phyloP scores from a whole-genome alignment of 2,329 filamentous ascomycete genomes.

The Rhinocladiella mackenziei region DNA sequence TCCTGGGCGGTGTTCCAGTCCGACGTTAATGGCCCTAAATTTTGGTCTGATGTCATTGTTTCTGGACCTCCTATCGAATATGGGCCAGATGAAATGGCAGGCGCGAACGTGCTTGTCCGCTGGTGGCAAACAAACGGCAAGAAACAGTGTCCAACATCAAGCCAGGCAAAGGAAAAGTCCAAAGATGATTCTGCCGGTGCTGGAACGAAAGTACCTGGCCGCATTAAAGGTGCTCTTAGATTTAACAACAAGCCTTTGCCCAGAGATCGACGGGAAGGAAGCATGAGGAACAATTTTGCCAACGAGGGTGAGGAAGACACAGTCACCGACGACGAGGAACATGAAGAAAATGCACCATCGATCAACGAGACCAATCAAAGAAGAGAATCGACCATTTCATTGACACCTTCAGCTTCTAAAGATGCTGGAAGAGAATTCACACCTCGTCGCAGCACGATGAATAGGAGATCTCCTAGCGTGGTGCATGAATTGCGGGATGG shows the following conservation, averaged over 20 bases:
- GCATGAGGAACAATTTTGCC: conserved; percentile 15
- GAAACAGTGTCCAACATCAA: conserved; percentile 11
- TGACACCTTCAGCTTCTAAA: conserved; percentile 6
- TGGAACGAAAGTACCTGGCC: neutral
- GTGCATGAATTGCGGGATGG: conserved; percentile 31
- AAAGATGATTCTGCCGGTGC: neutral
- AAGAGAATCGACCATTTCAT: conserved; percentile 16
- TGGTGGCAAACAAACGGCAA: conserved; percentile 42
- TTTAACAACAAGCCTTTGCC: neutral
- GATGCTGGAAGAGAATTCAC: conserved; percentile 7
- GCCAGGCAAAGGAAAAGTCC: neutral
- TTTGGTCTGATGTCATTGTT: conserved; percentile 31
- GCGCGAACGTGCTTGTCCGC: conserved; percentile 35
- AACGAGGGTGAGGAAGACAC: conserved; percentile 8
- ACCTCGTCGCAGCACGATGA: conserved; percentile 16
- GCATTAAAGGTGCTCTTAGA: neutral
- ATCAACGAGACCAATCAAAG: conserved; percentile 6
- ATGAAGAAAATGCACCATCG: conserved; percentile 1
- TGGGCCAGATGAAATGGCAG: conserved; percentile 36
- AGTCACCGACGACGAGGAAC: neutral
- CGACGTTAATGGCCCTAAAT: conserved; percentile 21
- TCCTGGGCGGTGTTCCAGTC: conserved; percentile 45
- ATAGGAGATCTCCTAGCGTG: conserved; percentile 17
- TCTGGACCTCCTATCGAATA: conserved; percentile 42
- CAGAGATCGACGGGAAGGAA: conserved; percentile 10